These are phyloP conservation scores for Yamadazyma dendronema DNA, from an alignment of 1,139 yeast genomes.

Conservation along the genomic window DNA sequence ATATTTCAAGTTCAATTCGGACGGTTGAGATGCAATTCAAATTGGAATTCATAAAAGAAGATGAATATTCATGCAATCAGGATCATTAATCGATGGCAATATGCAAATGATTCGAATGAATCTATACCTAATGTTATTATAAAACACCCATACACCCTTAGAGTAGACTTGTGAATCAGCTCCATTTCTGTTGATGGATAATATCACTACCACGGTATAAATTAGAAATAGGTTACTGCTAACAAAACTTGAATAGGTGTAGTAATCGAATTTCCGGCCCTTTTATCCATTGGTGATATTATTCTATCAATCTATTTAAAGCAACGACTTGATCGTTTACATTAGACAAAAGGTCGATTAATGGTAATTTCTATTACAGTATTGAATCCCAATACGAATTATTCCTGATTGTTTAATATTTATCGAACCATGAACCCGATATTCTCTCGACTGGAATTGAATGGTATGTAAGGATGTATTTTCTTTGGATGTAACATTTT, in stretches of 20 bases:
- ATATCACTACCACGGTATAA: neutral
- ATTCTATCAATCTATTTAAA: neutral
- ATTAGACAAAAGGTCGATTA: conserved; percentile 11
- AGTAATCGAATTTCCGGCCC: conserved; percentile 5
- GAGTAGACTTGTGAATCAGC: neutral
- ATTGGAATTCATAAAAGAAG: conserved; percentile 3
- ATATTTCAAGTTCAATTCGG: conserved; percentile 8
- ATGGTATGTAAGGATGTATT: conserved; percentile 5
- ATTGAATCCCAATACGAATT: conserved; percentile 4
- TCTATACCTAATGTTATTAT: conserved; percentile 1
- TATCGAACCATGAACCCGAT: conserved; percentile 4
- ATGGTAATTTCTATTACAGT: conserved; percentile 6
- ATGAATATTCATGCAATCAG: conserved; percentile 3
- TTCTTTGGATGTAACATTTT: neutral
- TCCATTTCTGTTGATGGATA: neutral
- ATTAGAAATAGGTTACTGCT: conserved; percentile 2
- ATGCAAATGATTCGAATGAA: conserved; percentile 3
- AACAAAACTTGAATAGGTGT: conserved; percentile 1
- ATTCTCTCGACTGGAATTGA: conserved; percentile 9
- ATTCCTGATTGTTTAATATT: conserved; percentile 4
- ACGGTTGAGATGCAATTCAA: conserved; percentile 8
- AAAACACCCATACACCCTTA: neutral
- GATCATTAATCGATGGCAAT: conserved; percentile 3
- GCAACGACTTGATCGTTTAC: conserved; percentile 1
- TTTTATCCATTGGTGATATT: neutral